A percentile compares a stretch with the other conserved stretches of the same genome.
Evolutionary conservation across 108 stramenopile genomes (phyloP).

Genomic region (Ochromonas danica): DNA sequence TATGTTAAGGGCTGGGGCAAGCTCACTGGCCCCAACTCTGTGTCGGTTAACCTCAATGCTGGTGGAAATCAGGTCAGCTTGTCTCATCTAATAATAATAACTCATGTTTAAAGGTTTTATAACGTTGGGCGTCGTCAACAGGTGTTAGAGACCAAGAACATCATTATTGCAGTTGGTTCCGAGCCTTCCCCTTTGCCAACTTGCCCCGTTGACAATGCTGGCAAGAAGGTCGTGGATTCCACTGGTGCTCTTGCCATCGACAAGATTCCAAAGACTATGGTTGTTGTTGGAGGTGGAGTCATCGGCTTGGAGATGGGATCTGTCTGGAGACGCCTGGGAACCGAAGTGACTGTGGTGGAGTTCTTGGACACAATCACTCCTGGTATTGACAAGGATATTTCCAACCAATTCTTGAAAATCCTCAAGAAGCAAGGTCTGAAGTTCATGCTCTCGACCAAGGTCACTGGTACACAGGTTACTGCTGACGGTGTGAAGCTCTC

Average conservation of each 20-base stretch:
- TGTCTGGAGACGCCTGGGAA: conserved; percentile 92
- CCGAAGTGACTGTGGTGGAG: conserved; percentile 95
- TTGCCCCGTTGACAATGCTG: conserved; percentile 95
- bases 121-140: too few species aligned
- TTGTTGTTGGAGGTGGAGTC: conserved; percentile 95
- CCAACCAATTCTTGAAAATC: conserved; percentile 87
- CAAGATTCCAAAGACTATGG: conserved; percentile 81
- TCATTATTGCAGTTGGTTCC: conserved; percentile 94
- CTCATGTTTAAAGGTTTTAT: too few species aligned
- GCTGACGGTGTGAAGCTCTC: conserved; percentile 51
- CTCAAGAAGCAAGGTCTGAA: conserved; percentile 98
- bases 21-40: conserved; percentile 74
- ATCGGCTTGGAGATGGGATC: conserved; percentile 99
- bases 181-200: conserved; percentile 96
- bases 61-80: conserved; percentile 71
- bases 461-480: conserved; percentile 46
- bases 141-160: conserved; percentile 85
- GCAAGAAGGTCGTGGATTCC: conserved; percentile 91
- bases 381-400: conserved; percentile 87
- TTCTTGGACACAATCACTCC: conserved; percentile 94
- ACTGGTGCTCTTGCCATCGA: conserved; percentile 93
- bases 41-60: conserved; percentile 74
- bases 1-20: conserved; percentile 90
- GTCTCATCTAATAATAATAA: too few species aligned
- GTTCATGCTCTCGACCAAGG: conserved; percentile 95